Base-by-base conservation (phyloP, 2,329 filamentous ascomycete genomes). In the Fusarium tanahbumbuense region DNA sequence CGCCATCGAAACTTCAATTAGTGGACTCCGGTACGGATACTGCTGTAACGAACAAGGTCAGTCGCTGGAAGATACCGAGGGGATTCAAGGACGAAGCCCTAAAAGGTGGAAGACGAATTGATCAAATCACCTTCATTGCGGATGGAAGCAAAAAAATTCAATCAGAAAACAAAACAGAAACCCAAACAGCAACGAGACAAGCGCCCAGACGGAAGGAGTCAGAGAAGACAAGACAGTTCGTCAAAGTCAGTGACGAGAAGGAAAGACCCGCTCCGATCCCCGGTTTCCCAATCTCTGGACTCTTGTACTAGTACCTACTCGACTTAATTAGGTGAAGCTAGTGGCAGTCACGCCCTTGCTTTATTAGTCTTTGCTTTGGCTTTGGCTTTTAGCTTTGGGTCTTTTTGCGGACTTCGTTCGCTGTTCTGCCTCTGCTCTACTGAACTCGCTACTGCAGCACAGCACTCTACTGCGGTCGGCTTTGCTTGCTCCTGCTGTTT, bases 311-410 rank as follows among this genome's bases (percentile, higher is more conserved):
- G 60, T 41, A 40, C 60, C 49, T 62, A 55, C 37, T 34, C 41
- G 49, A 53, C 44, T 45, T 64, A 37, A 37, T 37, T 37, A 37
- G 34, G 34, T 37, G 50, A 45, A 64, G 50, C 62, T 67, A 56
- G 54, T 67, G 62, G 60, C 42, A 68, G 66, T 69, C 65, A 55
- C 65, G 66, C 66, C 65, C 65, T 68, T 64, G 55, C 22, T n/a
- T 46, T 46, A 15, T 40, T 40, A 18, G 18, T 32, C 23, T 49
- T 49, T 16, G 20, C 30, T 50, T 25, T 32, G 20, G 20, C 12
- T 18, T 18, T 22, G 13, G n/a, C 45, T 47, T 32, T 32, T 49
- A 32, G 46, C 46, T 49, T 49, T 49, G 22, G 28, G 47, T n/a
- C 20, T 49, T 52, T 57, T 57, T 25, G n/a, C 44, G 34, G 46